Conservation (phyloP, 345 rosid species). For the Sonneratia caseolaris region DNA sequence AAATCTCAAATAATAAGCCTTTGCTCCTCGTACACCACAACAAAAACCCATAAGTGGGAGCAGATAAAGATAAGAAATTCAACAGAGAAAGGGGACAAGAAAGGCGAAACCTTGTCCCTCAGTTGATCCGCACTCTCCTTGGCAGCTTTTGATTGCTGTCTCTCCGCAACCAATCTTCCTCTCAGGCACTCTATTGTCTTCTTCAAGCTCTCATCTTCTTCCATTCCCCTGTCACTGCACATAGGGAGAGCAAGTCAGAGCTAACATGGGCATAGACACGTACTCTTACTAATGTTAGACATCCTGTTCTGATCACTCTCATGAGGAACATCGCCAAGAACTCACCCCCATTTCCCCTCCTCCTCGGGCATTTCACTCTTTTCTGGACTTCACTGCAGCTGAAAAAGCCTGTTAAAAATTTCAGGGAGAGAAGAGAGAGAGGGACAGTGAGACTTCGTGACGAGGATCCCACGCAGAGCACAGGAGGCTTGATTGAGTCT, state of each 20-base stretch:
- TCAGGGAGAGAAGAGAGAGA: not conserved
- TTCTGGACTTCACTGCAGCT: not conserved
- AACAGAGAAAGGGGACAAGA: not conserved
- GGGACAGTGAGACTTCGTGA: not conserved
- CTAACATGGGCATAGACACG: not conserved
- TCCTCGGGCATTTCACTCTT: not conserved
- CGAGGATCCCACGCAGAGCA: not conserved
- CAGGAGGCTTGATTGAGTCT: not conserved
- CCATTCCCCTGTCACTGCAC: constrained; percentile 29
- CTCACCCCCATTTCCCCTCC: constrained; percentile 7
- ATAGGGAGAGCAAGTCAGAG: not conserved
- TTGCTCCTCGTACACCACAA: no score
- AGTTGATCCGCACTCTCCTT: constrained; percentile 49
- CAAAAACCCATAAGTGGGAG: not conserved
- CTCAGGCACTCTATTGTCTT: constrained; percentile 64
- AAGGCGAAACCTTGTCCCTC: constrained; percentile 41
- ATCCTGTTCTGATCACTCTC: not conserved
- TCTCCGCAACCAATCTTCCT: constrained; percentile 78
- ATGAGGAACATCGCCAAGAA: not conserved
- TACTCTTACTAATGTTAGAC: not conserved
- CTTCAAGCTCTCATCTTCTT: constrained; percentile 27
- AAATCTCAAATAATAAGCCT: no score
- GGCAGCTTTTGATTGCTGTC: constrained; percentile 66
- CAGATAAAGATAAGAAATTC: not conserved
- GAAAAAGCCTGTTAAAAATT: not conserved